Percentiles rank a stretch among this genome's conserved stretches.
Conservation (phyloP, 2,329 filamentous ascomycete species). For the Cladophialophora exuberans region DNA sequence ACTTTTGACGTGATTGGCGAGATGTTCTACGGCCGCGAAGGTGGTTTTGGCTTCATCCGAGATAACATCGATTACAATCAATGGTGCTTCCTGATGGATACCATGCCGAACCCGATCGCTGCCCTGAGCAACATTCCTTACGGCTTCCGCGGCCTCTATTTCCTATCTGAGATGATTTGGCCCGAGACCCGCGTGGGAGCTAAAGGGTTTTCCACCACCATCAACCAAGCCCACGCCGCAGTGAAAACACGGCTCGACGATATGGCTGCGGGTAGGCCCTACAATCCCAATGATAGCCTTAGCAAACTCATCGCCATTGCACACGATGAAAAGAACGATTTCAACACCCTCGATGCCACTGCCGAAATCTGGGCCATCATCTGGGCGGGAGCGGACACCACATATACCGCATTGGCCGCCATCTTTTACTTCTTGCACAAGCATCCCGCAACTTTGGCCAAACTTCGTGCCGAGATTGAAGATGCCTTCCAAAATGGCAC, state of each 20-base stretch:
- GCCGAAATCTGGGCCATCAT: slow-evolving; percentile 28
- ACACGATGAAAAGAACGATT: slow-evolving; percentile 15
- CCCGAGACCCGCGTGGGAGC: slow-evolving; percentile 21
- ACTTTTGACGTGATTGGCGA: slow-evolving; percentile 29
- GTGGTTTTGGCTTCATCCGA: slow-evolving; percentile 28
- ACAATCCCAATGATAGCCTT: slow-evolving; percentile 21
- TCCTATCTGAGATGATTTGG: slow-evolving; percentile 22
- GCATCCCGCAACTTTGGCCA: slow-evolving; percentile 39
- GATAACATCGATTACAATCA: slow-evolving; percentile 31
- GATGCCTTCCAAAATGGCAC: slow-evolving; percentile 39
- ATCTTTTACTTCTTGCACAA: slow-evolving; percentile 41
- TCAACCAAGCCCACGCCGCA: slow-evolving; percentile 20
- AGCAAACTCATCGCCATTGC: slow-evolving; percentile 24
- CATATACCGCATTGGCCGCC: slow-evolving; percentile 38
- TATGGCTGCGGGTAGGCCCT: slow-evolving; percentile 16
- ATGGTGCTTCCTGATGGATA: slow-evolving; percentile 30
- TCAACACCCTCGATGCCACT: slow-evolving; percentile 20
- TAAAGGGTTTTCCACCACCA: slow-evolving; percentile 22
- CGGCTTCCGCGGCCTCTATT: slow-evolving; percentile 22
- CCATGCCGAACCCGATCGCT: slow-evolving; percentile 22
- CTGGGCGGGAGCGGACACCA: slow-evolving; percentile 34
- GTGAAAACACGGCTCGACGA: slow-evolving; percentile 25
- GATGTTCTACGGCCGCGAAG: slow-evolving; percentile 26
- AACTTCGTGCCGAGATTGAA: slow-evolving; percentile 49
- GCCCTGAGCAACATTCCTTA: slow-evolving; percentile 21